Conservation (phyloP, 2,329 filamentous ascomycete genomes). For the Pyrenochaeta sp. region DNA sequence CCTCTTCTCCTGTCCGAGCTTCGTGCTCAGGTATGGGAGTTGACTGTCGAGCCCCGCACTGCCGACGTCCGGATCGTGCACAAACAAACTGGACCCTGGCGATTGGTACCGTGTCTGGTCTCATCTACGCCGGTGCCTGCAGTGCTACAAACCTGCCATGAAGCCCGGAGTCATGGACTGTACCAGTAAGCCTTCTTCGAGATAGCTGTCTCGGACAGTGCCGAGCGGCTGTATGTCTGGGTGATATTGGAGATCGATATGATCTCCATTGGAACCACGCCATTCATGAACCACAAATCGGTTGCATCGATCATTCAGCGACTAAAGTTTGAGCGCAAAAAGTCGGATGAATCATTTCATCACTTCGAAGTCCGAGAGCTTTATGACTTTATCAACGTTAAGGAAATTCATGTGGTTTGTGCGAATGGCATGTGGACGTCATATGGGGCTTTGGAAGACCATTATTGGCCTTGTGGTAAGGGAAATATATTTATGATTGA, state of each 20-base stretch:
- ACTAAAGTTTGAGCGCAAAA: constrained; percentile 8
- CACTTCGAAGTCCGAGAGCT: neutral
- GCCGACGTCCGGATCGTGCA: constrained; percentile 16
- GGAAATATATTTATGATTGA: constrained; percentile 13
- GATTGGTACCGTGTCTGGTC: neutral
- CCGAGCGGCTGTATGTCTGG: constrained; percentile 11
- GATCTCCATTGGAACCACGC: constrained; percentile 3
- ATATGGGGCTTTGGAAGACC: neutral
- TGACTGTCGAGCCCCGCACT: constrained; percentile 16
- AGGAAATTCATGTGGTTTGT: constrained; percentile 15
- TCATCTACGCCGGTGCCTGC: constrained; percentile 13
- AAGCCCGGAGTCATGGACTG: constrained; percentile 12
- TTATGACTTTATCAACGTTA: neutral
- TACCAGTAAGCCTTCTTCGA: constrained; percentile 65
- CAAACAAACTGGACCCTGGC: too few relatives aligned
- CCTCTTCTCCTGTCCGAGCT: constrained; percentile 18
- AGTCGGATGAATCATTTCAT: neutral
- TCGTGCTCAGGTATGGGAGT: constrained; percentile 20
- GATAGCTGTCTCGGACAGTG: constrained; percentile 88
- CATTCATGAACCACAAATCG: neutral
- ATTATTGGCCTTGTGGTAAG: constrained; percentile 6
- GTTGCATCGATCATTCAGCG: constrained; percentile 11
- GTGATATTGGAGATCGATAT: constrained; percentile 14
- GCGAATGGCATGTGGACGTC: constrained; percentile 11
- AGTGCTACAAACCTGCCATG: constrained; percentile 13